A percentile compares a stretch with the other conserved stretches of the same genome.
Conservation (phyloP, 441 rosid genomes). For the California macrophylla region DNA sequence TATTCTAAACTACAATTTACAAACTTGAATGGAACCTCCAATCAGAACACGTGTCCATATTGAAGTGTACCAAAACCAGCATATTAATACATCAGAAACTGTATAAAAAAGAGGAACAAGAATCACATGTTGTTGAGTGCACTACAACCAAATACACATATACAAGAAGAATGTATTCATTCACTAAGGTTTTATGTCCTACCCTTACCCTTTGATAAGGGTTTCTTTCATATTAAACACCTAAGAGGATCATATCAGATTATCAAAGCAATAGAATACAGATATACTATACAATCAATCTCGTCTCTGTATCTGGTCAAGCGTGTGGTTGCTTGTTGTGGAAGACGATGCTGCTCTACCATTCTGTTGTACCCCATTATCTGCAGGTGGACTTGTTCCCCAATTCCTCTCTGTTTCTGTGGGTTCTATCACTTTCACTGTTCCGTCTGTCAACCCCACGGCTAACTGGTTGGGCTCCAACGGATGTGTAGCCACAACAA, state of each 20-base stretch:
- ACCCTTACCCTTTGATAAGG: not conserved
- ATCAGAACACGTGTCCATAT: too few species aligned
- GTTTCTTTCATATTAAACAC: conserved; percentile 3
- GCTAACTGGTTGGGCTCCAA: conserved; percentile 67
- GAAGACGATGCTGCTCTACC: conserved; percentile 60
- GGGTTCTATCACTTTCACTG: conserved; percentile 77
- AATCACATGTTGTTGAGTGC: not conserved
- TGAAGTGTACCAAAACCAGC: not conserved
- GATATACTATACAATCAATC: conserved; percentile 14
- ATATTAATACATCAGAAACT: not conserved
- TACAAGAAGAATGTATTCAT: not conserved
- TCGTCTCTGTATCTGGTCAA: conserved; percentile 61
- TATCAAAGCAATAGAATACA: conserved; percentile 21
- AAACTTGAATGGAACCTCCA: too few species aligned
- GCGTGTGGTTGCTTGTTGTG: conserved; percentile 63
- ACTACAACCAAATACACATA: not conserved
- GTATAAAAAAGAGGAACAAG: not conserved
- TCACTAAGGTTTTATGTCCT: conserved; percentile 1
- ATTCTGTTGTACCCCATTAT: conserved; percentile 45
- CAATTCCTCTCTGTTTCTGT: conserved; percentile 61
- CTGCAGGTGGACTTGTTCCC: conserved; percentile 55
- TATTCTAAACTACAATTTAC: too few species aligned
- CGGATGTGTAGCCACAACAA: conserved; percentile 79
- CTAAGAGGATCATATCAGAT: conserved; percentile 18
- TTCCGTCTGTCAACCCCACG: conserved; percentile 59